A percentile compares a stretch with the other conserved stretches of the same genome.
Evolutionary conservation across 345 rosid species (phyloP).

Genomic region (Citrus medica): DNA sequence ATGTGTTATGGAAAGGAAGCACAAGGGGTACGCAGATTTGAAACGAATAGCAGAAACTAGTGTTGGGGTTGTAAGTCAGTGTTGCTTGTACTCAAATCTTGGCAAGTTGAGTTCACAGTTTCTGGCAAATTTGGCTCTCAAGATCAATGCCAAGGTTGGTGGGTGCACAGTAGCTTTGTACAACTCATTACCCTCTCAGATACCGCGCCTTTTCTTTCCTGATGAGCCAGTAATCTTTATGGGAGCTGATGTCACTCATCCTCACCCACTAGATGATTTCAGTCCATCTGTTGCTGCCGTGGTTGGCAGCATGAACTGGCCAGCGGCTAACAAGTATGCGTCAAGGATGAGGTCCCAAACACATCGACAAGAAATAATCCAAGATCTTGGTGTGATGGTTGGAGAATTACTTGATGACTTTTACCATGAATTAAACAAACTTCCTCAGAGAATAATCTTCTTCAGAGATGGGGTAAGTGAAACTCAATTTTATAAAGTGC

Average conservation of each 20-base stretch:
- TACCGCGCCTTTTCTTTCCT: constrained; percentile 60
- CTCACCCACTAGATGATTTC: constrained; percentile 88
- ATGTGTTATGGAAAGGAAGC: constrained; percentile 92
- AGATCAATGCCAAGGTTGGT: constrained; percentile 95
- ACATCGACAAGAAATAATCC: constrained; percentile 89
- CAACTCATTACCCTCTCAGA: constrained; percentile 74
- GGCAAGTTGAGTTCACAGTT: constrained; percentile 80
- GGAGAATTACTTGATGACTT: constrained; percentile 82
- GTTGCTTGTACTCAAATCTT: constrained; percentile 88
- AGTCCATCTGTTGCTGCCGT: constrained; percentile 98
- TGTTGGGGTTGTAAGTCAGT: constrained; percentile 82
- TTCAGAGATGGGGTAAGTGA: constrained; percentile 95
- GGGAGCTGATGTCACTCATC: constrained; percentile 99
- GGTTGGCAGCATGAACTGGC: constrained; percentile 99
- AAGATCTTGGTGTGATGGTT: constrained; percentile 81
- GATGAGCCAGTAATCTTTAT: constrained; percentile 92
- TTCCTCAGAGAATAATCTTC: constrained; percentile 84
- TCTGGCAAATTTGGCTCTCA: constrained; percentile 85
- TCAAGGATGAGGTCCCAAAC: constrained; percentile 96
- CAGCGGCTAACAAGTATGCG: constrained; percentile 82
- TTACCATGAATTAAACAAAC: constrained; percentile 50
- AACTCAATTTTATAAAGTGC: constrained; percentile 81
- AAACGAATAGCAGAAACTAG: constrained; percentile 91
- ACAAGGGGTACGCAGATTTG: constrained; percentile 87
- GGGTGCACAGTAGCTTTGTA: constrained; percentile 85